phyloP scores from a whole-genome alignment of 1,139 yeast genomes.

The Kurtzmaniella quercitrusa region DNA sequence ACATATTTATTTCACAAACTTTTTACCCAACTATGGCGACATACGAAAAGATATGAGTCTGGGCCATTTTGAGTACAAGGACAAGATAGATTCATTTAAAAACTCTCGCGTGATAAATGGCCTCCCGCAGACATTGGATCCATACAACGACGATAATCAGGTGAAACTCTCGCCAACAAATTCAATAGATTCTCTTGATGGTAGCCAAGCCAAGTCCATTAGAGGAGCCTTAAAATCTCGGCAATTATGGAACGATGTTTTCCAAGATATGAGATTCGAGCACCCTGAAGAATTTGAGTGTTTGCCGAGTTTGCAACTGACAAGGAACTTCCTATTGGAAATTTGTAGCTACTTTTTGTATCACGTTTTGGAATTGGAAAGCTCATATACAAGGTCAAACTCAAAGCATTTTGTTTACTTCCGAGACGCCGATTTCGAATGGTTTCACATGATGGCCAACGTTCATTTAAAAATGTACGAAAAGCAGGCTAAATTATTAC shows the following conservation, averaged over 20 bases:
- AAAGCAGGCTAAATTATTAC: constrained; percentile 7
- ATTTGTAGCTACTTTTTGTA: constrained; percentile 27
- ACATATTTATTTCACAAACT: constrained; percentile 22
- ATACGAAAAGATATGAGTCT: constrained; percentile 3
- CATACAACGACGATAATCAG: constrained; percentile 11
- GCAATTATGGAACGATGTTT: constrained; percentile 31
- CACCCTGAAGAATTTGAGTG: constrained; percentile 21
- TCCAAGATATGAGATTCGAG: constrained; percentile 29
- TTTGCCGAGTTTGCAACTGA: constrained; percentile 26
- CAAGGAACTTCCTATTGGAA: constrained; percentile 23
- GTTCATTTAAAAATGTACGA: constrained; percentile 16
- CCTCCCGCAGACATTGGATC: constrained; percentile 2
- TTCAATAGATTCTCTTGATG: constrained; percentile 4
- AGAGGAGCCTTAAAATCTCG: constrained; percentile 15
- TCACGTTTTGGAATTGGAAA: constrained; percentile 16
- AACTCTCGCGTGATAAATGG: neutral
- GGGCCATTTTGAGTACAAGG: neutral
- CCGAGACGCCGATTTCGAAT: constrained; percentile 21
- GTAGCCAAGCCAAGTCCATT: constrained; percentile 2
- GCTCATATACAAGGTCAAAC: constrained; percentile 5
- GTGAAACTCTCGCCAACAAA: constrained; percentile 7
- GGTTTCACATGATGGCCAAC: constrained; percentile 20
- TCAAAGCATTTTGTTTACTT: constrained; percentile 17
- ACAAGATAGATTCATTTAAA: constrained; percentile 5
- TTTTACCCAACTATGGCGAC: constrained; percentile 12